These are phyloP conservation scores for Daldinia grandis DNA, from an alignment of 495 filamentous ascomycete species.

Conservation along the genomic window DNA sequence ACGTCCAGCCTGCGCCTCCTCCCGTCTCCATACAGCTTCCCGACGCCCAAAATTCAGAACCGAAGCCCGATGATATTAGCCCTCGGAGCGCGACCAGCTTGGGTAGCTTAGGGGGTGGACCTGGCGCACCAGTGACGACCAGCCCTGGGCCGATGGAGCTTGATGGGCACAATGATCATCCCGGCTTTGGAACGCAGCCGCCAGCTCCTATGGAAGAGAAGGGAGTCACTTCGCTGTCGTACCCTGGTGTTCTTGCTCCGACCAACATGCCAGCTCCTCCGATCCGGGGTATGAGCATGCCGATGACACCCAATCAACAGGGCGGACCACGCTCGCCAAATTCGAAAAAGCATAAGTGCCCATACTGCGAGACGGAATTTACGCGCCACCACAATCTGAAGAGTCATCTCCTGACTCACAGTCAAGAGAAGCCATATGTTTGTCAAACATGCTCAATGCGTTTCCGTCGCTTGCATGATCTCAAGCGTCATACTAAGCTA, in stretches of 20 bases:
- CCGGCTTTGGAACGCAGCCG: slow-evolving; percentile 51
- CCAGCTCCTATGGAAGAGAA: slow-evolving; percentile 61
- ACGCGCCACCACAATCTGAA: slow-evolving; percentile 99
- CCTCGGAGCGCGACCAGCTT: slow-evolving; percentile 52
- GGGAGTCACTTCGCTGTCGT: slow-evolving; percentile 54
- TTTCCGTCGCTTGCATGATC: slow-evolving; percentile 91
- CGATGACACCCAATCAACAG: slow-evolving; percentile 68
- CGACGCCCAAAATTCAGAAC: slow-evolving; percentile 41
- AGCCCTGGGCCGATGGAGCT: slow-evolving; percentile 57
- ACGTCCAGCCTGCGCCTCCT: slow-evolving; percentile 28
- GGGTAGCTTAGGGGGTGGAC: slow-evolving; percentile 48
- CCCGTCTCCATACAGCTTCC: slow-evolving; percentile 49
- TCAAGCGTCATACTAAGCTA: slow-evolving; percentile 95
- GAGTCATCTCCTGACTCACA: slow-evolving; percentile 96
- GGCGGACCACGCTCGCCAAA: slow-evolving; percentile 64
- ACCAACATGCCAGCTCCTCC: slow-evolving; percentile 52
- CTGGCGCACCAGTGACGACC: slow-evolving; percentile 48
- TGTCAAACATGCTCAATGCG: slow-evolving; percentile 89
- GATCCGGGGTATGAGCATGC: slow-evolving; percentile 77
- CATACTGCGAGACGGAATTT: slow-evolving; percentile 94
- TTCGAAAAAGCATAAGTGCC: slow-evolving; percentile 92
- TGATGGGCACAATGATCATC: slow-evolving; percentile 48
- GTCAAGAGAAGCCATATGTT: slow-evolving; percentile 96
- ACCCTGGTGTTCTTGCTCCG: slow-evolving; percentile 53
- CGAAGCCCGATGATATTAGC: slow-evolving; percentile 49